Evolutionary conservation across 768 basidiomycete genomes (phyloP).

Genomic region (Boletus tomentosulus): DNA sequence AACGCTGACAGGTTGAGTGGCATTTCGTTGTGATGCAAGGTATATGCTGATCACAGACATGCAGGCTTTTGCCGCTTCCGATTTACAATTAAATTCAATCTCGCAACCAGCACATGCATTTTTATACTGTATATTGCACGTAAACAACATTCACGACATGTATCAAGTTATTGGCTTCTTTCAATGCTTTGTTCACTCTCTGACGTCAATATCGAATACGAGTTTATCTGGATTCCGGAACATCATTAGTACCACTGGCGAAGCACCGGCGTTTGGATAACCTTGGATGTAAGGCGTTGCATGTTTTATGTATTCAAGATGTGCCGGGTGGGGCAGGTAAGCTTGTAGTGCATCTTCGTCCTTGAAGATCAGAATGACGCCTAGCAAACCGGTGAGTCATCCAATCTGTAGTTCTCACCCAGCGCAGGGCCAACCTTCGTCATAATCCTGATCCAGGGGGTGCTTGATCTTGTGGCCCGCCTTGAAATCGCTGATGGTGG

Average conservation of each 20-base stretch:
- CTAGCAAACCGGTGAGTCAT: constrained; percentile 3
- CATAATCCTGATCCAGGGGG: constrained; percentile 19
- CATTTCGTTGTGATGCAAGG: not conserved
- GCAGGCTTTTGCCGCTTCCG: constrained; percentile 61
- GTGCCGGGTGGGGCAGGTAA: constrained; percentile 15
- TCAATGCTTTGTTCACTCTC: constrained; percentile 6
- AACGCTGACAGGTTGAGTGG: constrained; percentile 69
- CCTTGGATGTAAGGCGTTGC: constrained; percentile 17
- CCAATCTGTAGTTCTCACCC: not conserved
- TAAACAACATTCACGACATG: constrained; percentile 3
- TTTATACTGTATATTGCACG: not conserved
- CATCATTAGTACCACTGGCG: not conserved
- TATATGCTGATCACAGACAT: constrained; percentile 6
- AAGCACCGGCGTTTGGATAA: not conserved
- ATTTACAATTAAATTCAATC: constrained; percentile 53
- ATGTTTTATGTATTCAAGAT: constrained; percentile 5
- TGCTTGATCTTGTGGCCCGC: constrained; percentile 15
- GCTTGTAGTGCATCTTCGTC: constrained; percentile 8
- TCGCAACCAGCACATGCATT: not conserved
- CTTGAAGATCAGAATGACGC: constrained; percentile 22
- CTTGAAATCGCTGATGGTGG: constrained; percentile 12
- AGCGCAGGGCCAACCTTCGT: constrained; percentile 13
- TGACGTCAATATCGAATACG: constrained; percentile 20
- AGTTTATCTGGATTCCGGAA: constrained; percentile 12
- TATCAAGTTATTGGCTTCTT: not conserved